These are phyloP conservation scores for Penicillium sp. DNA, from an alignment of 2,329 filamentous ascomycete genomes.

Conservation along the genomic window DNA sequence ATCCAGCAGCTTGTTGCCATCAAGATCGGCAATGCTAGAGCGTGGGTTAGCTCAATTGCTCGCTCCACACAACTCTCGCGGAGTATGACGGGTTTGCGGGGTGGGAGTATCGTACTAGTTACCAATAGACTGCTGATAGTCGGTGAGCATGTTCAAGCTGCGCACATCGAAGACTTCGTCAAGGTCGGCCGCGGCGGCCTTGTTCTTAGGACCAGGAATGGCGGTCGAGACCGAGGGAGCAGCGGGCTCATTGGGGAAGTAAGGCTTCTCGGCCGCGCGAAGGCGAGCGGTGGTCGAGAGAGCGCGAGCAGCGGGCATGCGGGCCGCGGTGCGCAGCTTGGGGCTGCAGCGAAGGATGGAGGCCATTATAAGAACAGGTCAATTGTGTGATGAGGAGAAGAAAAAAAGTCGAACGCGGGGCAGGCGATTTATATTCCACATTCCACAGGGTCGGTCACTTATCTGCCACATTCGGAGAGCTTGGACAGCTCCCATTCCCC, in stretches of 20 bases:
- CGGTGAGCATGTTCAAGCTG: slow-evolving; percentile 79
- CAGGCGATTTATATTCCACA: slow-evolving; percentile 24
- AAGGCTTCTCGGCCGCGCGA: slow-evolving; percentile 50
- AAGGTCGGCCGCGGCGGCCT: slow-evolving; percentile 70
- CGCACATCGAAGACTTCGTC: slow-evolving; percentile 82
- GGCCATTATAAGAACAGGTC: slow-evolving; percentile 36
- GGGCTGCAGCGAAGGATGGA: slow-evolving; percentile 42
- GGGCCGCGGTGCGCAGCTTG: slow-evolving; percentile 38
- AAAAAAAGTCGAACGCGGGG: slow-evolving; percentile 13
- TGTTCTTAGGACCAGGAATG: slow-evolving; percentile 77
- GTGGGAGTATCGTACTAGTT: slow-evolving; percentile 66
- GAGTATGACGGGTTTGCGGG: background rate
- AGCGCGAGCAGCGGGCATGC: slow-evolving; percentile 38
- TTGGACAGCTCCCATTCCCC: slow-evolving; percentile 25
- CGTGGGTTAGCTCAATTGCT: slow-evolving; percentile 21
- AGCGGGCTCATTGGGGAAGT: slow-evolving; percentile 63
- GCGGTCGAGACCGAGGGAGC: slow-evolving; percentile 59
- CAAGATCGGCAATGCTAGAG: slow-evolving; percentile 52
- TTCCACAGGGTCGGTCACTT: slow-evolving; percentile 10
- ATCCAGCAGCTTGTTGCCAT: slow-evolving; percentile 57
- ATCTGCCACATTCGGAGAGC: slow-evolving; percentile 23
- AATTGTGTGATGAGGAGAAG: background rate
- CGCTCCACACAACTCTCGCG: background rate
- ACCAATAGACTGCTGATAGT: slow-evolving; percentile 74
- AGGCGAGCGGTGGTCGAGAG: slow-evolving; percentile 42